Conservation (phyloP, 1,284 basidiomycete genomes). For the Papiliotrema flavescens region DNA sequence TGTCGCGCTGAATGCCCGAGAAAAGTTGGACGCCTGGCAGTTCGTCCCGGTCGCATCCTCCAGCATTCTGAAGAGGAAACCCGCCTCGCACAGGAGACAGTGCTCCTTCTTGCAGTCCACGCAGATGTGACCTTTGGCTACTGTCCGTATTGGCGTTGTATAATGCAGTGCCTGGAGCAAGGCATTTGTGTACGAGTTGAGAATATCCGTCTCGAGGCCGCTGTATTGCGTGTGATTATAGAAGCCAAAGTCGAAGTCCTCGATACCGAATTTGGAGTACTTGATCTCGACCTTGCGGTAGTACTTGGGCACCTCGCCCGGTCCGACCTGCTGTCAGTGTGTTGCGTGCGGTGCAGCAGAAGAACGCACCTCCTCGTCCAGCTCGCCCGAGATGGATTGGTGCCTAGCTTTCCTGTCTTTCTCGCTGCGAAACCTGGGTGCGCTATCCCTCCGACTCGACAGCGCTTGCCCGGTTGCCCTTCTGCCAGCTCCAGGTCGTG, state of each 20-base stretch:
- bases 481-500: constrained; percentile 40
- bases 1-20: constrained; percentile 78
- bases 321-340: constrained; percentile 17
- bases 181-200: constrained; percentile 95
- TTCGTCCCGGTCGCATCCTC: constrained; percentile 92
- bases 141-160: constrained; percentile 66
- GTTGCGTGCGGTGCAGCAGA: no score
- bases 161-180: constrained; percentile 89
- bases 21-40: constrained; percentile 95
- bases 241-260: constrained; percentile 97
- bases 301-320: constrained; percentile 65
- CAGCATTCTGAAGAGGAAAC: constrained; percentile 92
- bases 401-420: constrained; percentile 51
- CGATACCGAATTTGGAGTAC: constrained; percentile 98
- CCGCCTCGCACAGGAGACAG: constrained; percentile 91
- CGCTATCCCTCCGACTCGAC: constrained; percentile 43
- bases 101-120: constrained; percentile 82
- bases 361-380: constrained; percentile 22
- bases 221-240: constrained; percentile 87
- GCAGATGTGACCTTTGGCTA: constrained; percentile 88
- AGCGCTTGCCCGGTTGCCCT: constrained; percentile 16
- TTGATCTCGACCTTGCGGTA: constrained; percentile 95
- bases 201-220: constrained; percentile 94
- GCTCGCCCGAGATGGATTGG: constrained; percentile 41
- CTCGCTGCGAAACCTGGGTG: constrained; percentile 78